These are phyloP conservation scores for Aureobasidium pullulans DNA, from an alignment of 2,329 filamentous ascomycete species.

Conservation along the genomic window DNA sequence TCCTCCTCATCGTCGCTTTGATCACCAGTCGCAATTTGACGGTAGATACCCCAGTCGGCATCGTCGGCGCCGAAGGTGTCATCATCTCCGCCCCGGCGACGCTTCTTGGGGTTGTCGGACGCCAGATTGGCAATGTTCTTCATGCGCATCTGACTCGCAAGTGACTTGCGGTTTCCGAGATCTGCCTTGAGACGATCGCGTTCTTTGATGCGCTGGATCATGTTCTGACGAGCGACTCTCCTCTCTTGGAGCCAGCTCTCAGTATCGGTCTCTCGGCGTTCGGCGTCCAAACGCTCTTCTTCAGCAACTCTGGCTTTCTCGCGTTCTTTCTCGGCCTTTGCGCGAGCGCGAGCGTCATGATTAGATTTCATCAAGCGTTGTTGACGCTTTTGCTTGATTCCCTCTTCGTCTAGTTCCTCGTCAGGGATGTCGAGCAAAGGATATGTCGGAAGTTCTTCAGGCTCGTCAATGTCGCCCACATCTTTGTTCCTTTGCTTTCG, in stretches of 20 bases:
- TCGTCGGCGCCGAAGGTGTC: constrained; percentile 96
- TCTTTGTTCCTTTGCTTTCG: constrained; percentile 89
- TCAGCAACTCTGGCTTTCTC: constrained; percentile 81
- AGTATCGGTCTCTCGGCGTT: constrained; percentile 75
- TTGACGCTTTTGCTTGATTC: constrained; percentile 84
- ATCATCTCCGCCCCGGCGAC: constrained; percentile 80
- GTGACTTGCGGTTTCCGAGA: constrained; percentile 89
- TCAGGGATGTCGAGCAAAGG: constrained; percentile 83
- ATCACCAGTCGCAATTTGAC: constrained; percentile 79
- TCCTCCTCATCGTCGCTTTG: constrained; percentile 84
- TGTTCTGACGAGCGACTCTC: constrained; percentile 60
- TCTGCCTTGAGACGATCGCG: constrained; percentile 89
- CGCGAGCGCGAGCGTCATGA: constrained; percentile 84
- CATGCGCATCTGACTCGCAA: constrained; percentile 96
- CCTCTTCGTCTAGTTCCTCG: constrained; percentile 85
- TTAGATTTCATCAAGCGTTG: constrained; percentile 92
- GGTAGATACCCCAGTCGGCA: constrained; percentile 96
- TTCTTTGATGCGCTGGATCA: constrained; percentile 83
- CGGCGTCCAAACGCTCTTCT: constrained; percentile 73
- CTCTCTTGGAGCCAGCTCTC: constrained; percentile 83
- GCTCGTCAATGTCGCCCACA: constrained; percentile 71
- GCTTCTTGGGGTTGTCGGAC: constrained; percentile 74
- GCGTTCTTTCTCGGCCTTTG: constrained; percentile 90
- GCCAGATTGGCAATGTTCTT: constrained; percentile 95
- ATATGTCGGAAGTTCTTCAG: constrained; percentile 73